A percentile compares a stretch with the other conserved stretches of the same genome.
These are phyloP conservation scores for Erythrobasidium yunnanense DNA, from an alignment of 768 basidiomycete species.

Conservation along the genomic window DNA sequence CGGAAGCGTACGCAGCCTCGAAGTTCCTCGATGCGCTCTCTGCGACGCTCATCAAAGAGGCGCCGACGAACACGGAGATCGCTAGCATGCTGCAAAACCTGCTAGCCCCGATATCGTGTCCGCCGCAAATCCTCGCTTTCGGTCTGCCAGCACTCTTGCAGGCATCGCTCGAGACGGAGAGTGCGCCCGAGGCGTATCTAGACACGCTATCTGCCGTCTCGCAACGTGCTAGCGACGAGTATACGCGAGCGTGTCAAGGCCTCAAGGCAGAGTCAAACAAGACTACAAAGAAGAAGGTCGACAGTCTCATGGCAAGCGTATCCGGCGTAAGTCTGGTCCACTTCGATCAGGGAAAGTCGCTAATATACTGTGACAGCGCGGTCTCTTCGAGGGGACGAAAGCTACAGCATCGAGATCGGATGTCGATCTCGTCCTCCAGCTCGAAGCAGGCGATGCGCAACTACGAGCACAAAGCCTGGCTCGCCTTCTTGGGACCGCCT, in stretches of 20 bases:
- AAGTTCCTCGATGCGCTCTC: conserved; percentile 46
- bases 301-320: neutral
- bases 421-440: too few species aligned
- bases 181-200: too few species aligned
- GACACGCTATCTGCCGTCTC: neutral
- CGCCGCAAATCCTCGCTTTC: too few species aligned
- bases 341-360: too few species aligned
- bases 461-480: too few species aligned
- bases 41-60: conserved; percentile 22
- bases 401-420: too few species aligned
- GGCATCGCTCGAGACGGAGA: neutral
- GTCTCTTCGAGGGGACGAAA: too few species aligned
- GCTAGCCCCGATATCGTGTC: too few species aligned
- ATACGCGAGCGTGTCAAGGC: neutral
- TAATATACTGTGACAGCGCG: too few species aligned
- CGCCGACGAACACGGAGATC: neutral
- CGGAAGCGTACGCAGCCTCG: conserved; percentile 50
- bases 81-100: neutral
- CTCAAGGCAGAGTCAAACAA: neutral
- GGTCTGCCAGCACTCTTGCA: too few species aligned
- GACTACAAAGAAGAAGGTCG: neutral
- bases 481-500: too few species aligned
- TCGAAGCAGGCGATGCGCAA: too few species aligned
- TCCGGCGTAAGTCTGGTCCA: neutral
- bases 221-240: neutral